Evolutionary conservation across 2,329 filamentous ascomycete genomes (phyloP).

Genomic region (Epichloe amarillans): DNA sequence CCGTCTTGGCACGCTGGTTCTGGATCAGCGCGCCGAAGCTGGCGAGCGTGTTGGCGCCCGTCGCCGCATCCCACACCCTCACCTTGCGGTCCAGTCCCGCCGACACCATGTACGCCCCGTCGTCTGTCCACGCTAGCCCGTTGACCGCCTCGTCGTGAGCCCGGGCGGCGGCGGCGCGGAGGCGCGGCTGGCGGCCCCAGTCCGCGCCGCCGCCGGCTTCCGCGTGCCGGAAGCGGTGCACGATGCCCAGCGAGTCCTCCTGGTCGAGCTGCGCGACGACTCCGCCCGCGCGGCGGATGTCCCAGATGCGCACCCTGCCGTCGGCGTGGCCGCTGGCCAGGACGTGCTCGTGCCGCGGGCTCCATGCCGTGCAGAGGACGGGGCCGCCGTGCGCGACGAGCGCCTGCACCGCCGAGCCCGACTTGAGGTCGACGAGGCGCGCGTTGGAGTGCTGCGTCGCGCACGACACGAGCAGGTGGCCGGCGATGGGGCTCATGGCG

Average conservation of each 20-base stretch:
- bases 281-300: slow-evolving; percentile 66
- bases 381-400: slow-evolving; percentile 56
- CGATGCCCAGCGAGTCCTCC: slow-evolving; percentile 65
- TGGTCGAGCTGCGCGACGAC: slow-evolving; percentile 68
- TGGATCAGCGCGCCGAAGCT: slow-evolving; percentile 75
- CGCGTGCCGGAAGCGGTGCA: slow-evolving; percentile 25
- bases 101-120: slow-evolving; percentile 63
- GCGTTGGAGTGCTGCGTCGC: slow-evolving; percentile 78
- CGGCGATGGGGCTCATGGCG: slow-evolving; percentile 58
- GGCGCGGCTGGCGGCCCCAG: too few species aligned
- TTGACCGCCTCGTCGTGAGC: slow-evolving; percentile 79
- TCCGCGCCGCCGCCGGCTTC: slow-evolving; percentile 15
- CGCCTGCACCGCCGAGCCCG: slow-evolving; percentile 58
- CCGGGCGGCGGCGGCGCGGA: slow-evolving; percentile 36
- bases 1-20: slow-evolving; percentile 53
- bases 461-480: slow-evolving; percentile 70
- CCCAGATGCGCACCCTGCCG: slow-evolving; percentile 74
- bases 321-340: slow-evolving; percentile 78
- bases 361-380: slow-evolving; percentile 64
- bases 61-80: slow-evolving; percentile 72
- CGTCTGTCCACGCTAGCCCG: slow-evolving; percentile 70
- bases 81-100: slow-evolving; percentile 74
- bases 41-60: slow-evolving; percentile 73
- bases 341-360: slow-evolving; percentile 63
- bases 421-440: slow-evolving; percentile 73